These are phyloP conservation scores for Colletotrichum truncatum DNA, from an alignment of 2,329 filamentous ascomycete species.

Conservation along the genomic window DNA sequence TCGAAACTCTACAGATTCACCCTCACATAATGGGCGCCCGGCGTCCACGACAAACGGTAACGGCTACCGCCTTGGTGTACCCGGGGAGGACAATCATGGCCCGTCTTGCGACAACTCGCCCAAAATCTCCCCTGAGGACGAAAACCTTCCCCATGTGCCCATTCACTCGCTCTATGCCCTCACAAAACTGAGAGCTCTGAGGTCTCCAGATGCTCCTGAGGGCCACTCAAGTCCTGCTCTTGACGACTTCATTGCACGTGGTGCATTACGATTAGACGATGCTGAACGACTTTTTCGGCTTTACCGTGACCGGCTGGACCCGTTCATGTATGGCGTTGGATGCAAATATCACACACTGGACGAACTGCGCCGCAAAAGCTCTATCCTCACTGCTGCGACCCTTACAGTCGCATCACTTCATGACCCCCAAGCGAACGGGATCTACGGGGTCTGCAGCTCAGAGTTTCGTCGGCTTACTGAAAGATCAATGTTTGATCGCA, in stretches of 20 bases:
- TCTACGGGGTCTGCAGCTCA: constrained; percentile 61
- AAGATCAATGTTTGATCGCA: constrained; percentile 47
- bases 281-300: constrained; percentile 60
- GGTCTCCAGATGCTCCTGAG: constrained; percentile 40
- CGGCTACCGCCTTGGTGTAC: background rate
- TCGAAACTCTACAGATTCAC: constrained; percentile 14
- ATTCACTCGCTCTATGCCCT: constrained; percentile 50
- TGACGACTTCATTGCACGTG: constrained; percentile 47
- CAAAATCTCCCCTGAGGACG: constrained; percentile 38
- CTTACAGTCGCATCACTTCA: constrained; percentile 67
- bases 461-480: constrained; percentile 65
- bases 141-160: constrained; percentile 46
- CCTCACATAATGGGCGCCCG: background rate
- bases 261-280: constrained; percentile 54
- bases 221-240: constrained; percentile 10
- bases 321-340: constrained; percentile 59
- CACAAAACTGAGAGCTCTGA: constrained; percentile 46
- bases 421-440: constrained; percentile 59
- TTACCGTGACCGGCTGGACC: constrained; percentile 59
- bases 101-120: constrained; percentile 36
- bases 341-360: constrained; percentile 59
- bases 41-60: background rate
- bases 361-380: constrained; percentile 62
- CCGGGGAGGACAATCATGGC: constrained; percentile 26
- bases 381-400: constrained; percentile 63